A percentile compares a stretch with the other conserved stretches of the same genome.
Evolutionary conservation across 2,329 filamentous ascomycete species (phyloP).

Genomic region (Pyricularia grisea): DNA sequence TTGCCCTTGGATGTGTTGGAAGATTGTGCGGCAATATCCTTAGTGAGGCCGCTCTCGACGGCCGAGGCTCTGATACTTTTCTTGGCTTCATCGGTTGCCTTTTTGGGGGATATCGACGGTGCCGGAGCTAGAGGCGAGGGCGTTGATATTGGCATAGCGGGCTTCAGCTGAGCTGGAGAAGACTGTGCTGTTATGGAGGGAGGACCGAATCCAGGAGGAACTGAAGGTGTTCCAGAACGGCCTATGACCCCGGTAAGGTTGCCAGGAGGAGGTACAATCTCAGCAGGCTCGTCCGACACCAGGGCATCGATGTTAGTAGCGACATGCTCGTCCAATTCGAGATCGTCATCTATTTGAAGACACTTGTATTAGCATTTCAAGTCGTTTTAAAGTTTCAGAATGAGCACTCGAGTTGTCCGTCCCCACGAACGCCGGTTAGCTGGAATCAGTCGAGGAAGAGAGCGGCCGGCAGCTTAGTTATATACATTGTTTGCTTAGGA

Average conservation of each 20-base stretch:
- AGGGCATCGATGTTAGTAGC: constrained; percentile 55
- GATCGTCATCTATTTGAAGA: constrained; percentile 47
- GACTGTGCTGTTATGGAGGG: background rate
- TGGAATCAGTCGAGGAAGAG: background rate
- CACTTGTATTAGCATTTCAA: constrained; percentile 7
- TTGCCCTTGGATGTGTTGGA: constrained; percentile 21
- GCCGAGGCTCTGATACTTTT: constrained; percentile 35
- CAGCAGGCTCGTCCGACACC: constrained; percentile 48
- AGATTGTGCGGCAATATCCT: constrained; percentile 29
- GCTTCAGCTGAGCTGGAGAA: background rate
- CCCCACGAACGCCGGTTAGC: background rate
- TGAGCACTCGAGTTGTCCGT: background rate
- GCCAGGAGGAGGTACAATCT: constrained; percentile 16
- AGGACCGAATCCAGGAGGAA: constrained; percentile 35
- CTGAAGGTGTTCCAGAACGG: constrained; percentile 23
- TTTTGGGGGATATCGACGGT: constrained; percentile 6
- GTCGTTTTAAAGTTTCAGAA: background rate
- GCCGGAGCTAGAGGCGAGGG: constrained; percentile 4
- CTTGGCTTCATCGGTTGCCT: constrained; percentile 25
- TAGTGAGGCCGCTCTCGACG: constrained; percentile 34
- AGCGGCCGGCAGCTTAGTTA: constrained; percentile 17
- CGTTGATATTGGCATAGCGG: background rate
- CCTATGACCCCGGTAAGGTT: constrained; percentile 11
- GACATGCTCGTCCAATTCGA: constrained; percentile 52
- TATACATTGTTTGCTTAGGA: constrained; percentile 26